Conservation (phyloP, 2,329 filamentous ascomycete genomes). For the Penicillium sp. region DNA sequence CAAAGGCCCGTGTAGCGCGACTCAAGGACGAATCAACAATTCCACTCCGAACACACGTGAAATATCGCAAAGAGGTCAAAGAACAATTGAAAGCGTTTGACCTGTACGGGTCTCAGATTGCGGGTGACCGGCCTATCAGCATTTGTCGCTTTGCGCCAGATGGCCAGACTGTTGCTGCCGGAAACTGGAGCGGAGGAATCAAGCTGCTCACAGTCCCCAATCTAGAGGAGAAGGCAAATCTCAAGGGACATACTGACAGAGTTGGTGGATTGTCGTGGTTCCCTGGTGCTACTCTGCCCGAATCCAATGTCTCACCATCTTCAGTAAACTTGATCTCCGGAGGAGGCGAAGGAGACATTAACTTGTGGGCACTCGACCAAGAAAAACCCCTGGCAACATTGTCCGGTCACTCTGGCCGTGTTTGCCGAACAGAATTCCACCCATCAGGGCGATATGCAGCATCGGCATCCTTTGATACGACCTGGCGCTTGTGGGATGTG, state of each 20-base stretch:
- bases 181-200: conserved; percentile 89
- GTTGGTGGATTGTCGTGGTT: conserved; percentile 90
- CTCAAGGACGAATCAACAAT: conserved; percentile 82
- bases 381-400: conserved; percentile 83
- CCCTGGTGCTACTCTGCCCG: conserved; percentile 74
- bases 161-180: conserved; percentile 78
- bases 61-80: conserved; percentile 86
- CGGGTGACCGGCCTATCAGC: conserved; percentile 85
- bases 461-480: conserved; percentile 92
- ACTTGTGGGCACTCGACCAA: conserved; percentile 85
- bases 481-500: conserved; percentile 95
- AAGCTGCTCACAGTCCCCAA: conserved; percentile 82
- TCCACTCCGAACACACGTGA: conserved; percentile 83
- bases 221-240: conserved; percentile 70
- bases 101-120: conserved; percentile 88
- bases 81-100: conserved; percentile 80
- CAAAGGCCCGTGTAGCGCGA: conserved; percentile 71
- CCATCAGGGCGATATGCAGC: conserved; percentile 87
- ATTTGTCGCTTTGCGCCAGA: conserved; percentile 89
- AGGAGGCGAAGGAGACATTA: conserved; percentile 81
- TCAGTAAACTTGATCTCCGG: conserved; percentile 85
- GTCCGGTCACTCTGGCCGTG: conserved; percentile 78
- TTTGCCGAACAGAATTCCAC: conserved; percentile 92
- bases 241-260: conserved; percentile 83
- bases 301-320: conserved; percentile 67